phyloP scores from a whole-genome alignment of 176 grass and related monocot genomes.

The Oryza glaberrima region DNA sequence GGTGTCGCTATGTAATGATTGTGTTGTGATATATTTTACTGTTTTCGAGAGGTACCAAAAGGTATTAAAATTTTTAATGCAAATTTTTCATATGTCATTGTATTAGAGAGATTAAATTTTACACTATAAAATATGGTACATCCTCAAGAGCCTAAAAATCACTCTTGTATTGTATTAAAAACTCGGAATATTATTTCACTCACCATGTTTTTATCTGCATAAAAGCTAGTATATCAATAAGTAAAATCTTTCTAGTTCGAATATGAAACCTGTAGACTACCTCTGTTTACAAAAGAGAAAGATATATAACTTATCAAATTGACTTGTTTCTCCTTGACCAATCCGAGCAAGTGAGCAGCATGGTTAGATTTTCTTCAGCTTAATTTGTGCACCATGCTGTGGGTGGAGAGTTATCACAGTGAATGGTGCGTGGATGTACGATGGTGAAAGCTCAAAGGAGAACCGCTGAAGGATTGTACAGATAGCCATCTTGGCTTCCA shows the following conservation, averaged over 20 bases:
- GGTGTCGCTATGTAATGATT: too few relatives aligned
- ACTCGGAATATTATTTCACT: neutral
- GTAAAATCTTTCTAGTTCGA: neutral
- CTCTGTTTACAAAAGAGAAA: neutral
- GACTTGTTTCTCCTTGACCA: neutral
- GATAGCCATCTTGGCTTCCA: slow-evolving; percentile 72
- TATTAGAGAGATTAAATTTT: too few relatives aligned
- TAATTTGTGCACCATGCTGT: slow-evolving; percentile 72
- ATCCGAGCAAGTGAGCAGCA: neutral
- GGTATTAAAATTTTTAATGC: too few relatives aligned
- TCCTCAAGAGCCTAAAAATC: too few relatives aligned
- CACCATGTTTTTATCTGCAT: neutral
- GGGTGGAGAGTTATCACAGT: slow-evolving; percentile 60
- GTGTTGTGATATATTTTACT: too few relatives aligned
- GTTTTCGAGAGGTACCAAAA: too few relatives aligned
- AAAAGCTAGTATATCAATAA: neutral
- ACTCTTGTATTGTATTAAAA: too few relatives aligned
- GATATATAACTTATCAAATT: neutral
- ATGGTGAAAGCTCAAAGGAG: slow-evolving; percentile 65
- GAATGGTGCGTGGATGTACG: slow-evolving; percentile 63
- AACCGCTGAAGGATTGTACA: slow-evolving; percentile 70
- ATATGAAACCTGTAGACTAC: neutral
- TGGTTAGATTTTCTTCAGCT: slow-evolving; percentile 53
- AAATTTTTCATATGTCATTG: too few relatives aligned
- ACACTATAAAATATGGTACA: too few relatives aligned